A percentile compares a stretch with the other conserved stretches of the same genome.
Evolutionary conservation across 192 early-diverging fungal genomes (phyloP).

Genomic region (Paraglomus brasilianum): DNA sequence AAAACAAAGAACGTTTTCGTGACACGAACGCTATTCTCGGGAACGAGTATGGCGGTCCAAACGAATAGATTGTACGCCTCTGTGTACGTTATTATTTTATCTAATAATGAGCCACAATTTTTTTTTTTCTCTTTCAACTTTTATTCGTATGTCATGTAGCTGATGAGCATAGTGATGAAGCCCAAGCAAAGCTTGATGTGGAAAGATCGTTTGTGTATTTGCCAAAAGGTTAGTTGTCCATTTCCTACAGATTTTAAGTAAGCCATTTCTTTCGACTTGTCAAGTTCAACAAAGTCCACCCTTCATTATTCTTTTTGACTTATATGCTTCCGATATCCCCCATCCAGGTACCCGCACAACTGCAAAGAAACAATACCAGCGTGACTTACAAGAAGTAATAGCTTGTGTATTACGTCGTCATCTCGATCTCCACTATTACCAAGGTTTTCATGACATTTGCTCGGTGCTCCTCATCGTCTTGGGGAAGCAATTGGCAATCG

Average conservation of each 20-base stretch:
- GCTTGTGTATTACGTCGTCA: conserved; percentile 47
- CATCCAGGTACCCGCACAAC: no score
- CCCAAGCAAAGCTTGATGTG: conserved; percentile 48
- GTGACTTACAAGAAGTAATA: conserved; percentile 49
- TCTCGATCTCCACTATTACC: conserved; percentile 52
- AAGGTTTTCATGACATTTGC: conserved; percentile 61
- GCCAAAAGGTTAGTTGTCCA: conserved; percentile 41
- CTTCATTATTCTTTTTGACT: no score
- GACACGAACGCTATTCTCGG: no score
- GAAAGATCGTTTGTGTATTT: conserved; percentile 47
- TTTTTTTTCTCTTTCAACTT: no score
- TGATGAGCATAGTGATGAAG: conserved; percentile 47
- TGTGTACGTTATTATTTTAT: neutral
- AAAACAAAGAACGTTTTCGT: no score
- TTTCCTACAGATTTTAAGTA: no score
- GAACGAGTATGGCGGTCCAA: conserved; percentile 4
- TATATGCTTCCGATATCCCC: no score
- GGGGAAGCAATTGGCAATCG: conserved; percentile 39
- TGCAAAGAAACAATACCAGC: conserved; percentile 45
- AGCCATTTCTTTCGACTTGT: no score
- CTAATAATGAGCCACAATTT: no score
- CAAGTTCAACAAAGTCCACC: no score
- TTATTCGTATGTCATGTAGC: no score
- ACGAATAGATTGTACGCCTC: neutral
- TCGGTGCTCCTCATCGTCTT: conserved; percentile 44